Evolutionary conservation across 352 stramenopile genomes (phyloP), one percentile per base, ranked within the genome.

Genomic region (Albugo laibachii): DNA sequence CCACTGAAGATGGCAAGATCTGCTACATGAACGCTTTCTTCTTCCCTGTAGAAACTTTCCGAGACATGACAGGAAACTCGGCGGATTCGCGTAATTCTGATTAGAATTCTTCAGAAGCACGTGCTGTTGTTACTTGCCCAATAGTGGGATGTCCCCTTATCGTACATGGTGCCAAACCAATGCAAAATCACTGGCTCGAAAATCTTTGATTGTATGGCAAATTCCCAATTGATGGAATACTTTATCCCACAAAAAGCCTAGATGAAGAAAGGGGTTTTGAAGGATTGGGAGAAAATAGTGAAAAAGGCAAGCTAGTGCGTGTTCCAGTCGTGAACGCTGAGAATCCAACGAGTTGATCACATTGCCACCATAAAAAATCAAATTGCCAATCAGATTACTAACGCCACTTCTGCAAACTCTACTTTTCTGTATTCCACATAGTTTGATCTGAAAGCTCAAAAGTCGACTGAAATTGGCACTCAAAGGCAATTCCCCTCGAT

Each of bases 201-300:
- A 37, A 95, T 69, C 11, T 48, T 5, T 58, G 46, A 53, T 96
- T 78, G 53, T 88, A 96, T 2, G 63, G 49, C 2, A 53, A 58
- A 96, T 65, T 1, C 93, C 62, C 13, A 96, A 60, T 59, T 94
- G 78, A 52, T 97, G 88, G 56, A 97, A 97, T 13, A 86, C 86
- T 78, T 97, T 86, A 50, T 97, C 88, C 88, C 88, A 97, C 1
- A 95, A 43, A 42, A 97, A 97, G 0, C 88, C 88, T 15, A 86
- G 66, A 11, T 86, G 88, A 54, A 97, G n/a, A 97, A 57, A 96
- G 93, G 35, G 81, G 93, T 11, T 86, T 66, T 15, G 81, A 95
- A n/a, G 88, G 88, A 11, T 93, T 74, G 6, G 69, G 80, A 8
- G 88, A 92, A 50, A 93, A 92, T 27, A 96, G 64, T 13, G 73